Evolutionary conservation across 495 filamentous ascomycete species (phyloP).

Genomic region (Penicillium ochrochloron): DNA sequence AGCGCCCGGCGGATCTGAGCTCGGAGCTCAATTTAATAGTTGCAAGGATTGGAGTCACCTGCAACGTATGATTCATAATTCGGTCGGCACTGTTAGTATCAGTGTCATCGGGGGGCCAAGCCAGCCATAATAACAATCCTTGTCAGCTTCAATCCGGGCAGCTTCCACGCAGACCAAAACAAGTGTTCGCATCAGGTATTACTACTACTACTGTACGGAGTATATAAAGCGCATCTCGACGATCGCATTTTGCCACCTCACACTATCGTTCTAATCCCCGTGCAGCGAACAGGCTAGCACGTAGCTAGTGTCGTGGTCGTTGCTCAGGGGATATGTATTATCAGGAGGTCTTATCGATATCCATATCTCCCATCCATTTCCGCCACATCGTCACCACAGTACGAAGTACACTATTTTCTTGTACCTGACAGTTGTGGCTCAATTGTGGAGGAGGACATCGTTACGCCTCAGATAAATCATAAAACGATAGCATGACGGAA

Average conservation of each 20-base stretch:
- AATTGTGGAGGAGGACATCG: conserved; percentile 2
- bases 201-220: neutral
- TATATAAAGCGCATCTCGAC: conserved; percentile 6
- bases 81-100: neutral
- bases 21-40: conserved; percentile 15
- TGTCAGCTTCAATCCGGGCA: neutral
- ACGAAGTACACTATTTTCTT: neutral
- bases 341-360: neutral
- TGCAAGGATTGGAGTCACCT: conserved; percentile 4
- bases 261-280: neutral
- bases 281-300: conserved; percentile 4
- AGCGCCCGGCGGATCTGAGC: conserved; percentile 14
- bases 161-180: neutral
- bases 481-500: conserved; percentile 1
- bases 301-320: conserved; percentile 5
- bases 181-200: neutral
- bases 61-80: conserved; percentile 3
- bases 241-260: conserved; percentile 21
- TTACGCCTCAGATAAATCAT: conserved; percentile 2
- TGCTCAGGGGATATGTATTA: conserved; percentile 17
- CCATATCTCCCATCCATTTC: neutral
- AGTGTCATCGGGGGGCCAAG: neutral
- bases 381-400: neutral
- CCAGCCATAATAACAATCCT: neutral
- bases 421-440: conserved; percentile 6